Conservation (phyloP, 495 filamentous ascomycete species). For the Talaromyces borbonicus region DNA sequence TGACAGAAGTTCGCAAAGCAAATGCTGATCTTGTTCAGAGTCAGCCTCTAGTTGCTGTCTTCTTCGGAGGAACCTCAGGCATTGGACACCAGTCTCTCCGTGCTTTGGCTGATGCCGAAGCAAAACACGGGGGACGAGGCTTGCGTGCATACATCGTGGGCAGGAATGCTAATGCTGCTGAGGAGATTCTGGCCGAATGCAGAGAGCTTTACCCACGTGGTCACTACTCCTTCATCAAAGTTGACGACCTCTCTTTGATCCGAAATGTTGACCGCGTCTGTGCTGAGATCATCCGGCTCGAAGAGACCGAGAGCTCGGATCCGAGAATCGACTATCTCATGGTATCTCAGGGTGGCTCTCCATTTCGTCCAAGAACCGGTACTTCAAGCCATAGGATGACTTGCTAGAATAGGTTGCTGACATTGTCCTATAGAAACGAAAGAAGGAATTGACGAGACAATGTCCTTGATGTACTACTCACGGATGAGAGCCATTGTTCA, state of each 20-base stretch:
- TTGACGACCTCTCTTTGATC: conserved; percentile 17
- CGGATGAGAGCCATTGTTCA: conserved; percentile 19
- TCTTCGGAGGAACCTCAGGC: conserved; percentile 16
- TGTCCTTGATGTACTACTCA: conserved; percentile 22
- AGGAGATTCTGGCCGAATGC: conserved; percentile 13
- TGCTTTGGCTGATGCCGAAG: conserved; percentile 11
- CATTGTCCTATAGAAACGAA: conserved; percentile 11
- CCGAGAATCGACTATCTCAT: conserved; percentile 18
- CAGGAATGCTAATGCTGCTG: conserved; percentile 12
- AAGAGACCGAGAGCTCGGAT: conserved; percentile 7
- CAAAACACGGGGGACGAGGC: conserved; percentile 6
- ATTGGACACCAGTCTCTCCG: conserved; percentile 14
- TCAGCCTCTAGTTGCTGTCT: conserved; percentile 14
- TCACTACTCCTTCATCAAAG: conserved; percentile 18
- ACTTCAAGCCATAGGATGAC: no score
- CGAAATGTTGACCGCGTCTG: conserved; percentile 21
- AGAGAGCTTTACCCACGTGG: conserved; percentile 8
- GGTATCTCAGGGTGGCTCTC: conserved; percentile 17
- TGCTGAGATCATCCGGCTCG: conserved; percentile 14
- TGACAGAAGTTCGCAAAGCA: conserved; percentile 10
- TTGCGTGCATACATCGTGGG: conserved; percentile 16
- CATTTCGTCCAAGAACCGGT: conserved; percentile 6
- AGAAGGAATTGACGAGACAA: conserved; percentile 17
- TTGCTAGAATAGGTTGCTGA: not conserved
- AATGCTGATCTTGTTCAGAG: conserved; percentile 9